phyloP scores from a whole-genome alignment of 2,329 filamentous ascomycete genomes.

The Calonectria ilicicola region DNA sequence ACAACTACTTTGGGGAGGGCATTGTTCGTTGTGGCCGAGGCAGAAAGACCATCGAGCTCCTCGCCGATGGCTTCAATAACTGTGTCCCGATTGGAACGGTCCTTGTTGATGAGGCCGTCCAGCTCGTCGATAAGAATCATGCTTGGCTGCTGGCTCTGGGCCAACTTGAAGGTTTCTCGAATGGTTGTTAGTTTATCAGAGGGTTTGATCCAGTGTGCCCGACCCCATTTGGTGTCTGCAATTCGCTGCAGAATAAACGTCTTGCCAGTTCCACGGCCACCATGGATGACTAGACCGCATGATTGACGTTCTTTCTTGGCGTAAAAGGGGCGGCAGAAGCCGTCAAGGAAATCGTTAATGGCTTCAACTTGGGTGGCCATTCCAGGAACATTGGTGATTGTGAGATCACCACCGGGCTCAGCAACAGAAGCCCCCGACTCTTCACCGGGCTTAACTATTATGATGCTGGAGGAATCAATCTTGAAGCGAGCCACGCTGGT shows the following conservation, averaged over 20 bases:
- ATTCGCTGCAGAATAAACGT: slow-evolving; percentile 78
- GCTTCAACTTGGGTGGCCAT: slow-evolving; percentile 71
- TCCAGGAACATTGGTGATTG: slow-evolving; percentile 73
- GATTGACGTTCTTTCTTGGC: slow-evolving; percentile 50
- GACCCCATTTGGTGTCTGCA: slow-evolving; percentile 76
- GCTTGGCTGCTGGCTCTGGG: slow-evolving; percentile 76
- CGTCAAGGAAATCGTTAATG: slow-evolving; percentile 75
- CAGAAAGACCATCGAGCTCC: slow-evolving; percentile 67
- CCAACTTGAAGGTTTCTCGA: slow-evolving; percentile 76
- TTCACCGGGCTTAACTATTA: slow-evolving; percentile 50
- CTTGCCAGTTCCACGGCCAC: slow-evolving; percentile 88
- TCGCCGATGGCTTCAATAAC: slow-evolving; percentile 64
- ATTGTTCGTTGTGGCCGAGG: slow-evolving; percentile 49
- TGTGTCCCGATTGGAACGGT: slow-evolving; percentile 61
- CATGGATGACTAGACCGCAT: slow-evolving; percentile 79
- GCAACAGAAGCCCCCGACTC: slow-evolving; percentile 27
- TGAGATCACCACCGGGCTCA: slow-evolving; percentile 49
- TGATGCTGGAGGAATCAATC: slow-evolving; percentile 50
- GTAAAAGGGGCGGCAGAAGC: slow-evolving; percentile 59
- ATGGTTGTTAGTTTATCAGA: slow-evolving; percentile 70
- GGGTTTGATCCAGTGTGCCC: slow-evolving; percentile 71
- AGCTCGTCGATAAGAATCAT: slow-evolving; percentile 85
- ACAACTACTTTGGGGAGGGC: slow-evolving; percentile 73
- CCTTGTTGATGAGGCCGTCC: slow-evolving; percentile 75
- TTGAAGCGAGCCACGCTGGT: slow-evolving; percentile 59